Base-by-base conservation (phyloP, 345 rosid genomes). In the Alliaria petiolata region DNA sequence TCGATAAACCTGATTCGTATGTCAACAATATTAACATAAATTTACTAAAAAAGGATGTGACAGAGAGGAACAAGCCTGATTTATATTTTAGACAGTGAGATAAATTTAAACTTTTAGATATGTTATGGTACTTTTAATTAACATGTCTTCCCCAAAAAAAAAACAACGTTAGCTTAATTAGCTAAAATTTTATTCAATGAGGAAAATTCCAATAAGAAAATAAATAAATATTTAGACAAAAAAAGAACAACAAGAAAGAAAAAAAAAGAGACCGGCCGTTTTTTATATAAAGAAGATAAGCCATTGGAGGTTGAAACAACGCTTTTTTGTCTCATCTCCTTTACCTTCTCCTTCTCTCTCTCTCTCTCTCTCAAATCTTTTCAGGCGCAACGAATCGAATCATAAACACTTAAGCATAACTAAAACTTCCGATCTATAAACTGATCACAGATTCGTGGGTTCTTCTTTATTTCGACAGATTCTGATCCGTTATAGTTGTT, bases 271-370 rank as follows among this genome's bases (percentile, higher is more conserved):
- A n/a, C n/a, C 51, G 51, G 70, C 79, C 79, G 74, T 75, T 68
- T 75, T 43, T 53, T 75, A 75, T 75, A 75, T 61, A 75, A 68
- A 47, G 79, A 60, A 60, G 79, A 62, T 63, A 76, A 76, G 39
- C 75, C 43, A 69, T 33, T 62, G 70, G 75, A 62, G 75, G 75
- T 69, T 62, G 65, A 40, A n/a, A 62, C 79, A 69, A 69, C 57
- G 43, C n/a, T 45, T 62, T 69, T 69, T 76, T 76, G 70, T 76
- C 70, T 76, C 79, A 43, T 61, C 57, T n/a, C n/a, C n/a, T n/a
- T n/a, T n/a, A n/a, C n/a, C n/a, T n/a, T n/a, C n/a, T n/a, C n/a
- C n/a, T n/a, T n/a, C n/a, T 16, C 1, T 9, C 71, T 55, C 60
- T 70, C 59, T 31, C 40, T 64, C 70, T 55, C 59, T 36, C 79